These are phyloP conservation scores for Ganoderma lingzhi DNA, from an alignment of 1,284 basidiomycete species.

Conservation along the genomic window DNA sequence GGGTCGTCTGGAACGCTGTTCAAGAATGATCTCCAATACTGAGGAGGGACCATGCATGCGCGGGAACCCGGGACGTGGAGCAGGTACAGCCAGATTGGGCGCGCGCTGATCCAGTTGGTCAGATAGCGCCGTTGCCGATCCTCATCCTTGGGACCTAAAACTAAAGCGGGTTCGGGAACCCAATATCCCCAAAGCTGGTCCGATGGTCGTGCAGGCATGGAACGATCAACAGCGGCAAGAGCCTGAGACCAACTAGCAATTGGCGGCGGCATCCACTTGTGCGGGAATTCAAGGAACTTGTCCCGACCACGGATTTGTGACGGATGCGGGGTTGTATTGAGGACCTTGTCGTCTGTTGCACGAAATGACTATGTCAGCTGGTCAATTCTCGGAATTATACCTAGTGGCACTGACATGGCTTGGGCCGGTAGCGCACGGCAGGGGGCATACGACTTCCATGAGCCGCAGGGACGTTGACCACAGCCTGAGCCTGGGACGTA, in stretches of 20 bases:
- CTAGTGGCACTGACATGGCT: background rate
- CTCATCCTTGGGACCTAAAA: constrained; percentile 2
- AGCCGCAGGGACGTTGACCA: too few relatives aligned
- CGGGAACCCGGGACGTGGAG: background rate
- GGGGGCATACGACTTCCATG: background rate
- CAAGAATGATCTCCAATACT: constrained; percentile 19
- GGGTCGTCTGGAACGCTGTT: constrained; percentile 1
- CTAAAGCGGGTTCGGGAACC: background rate
- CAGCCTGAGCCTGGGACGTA: too few relatives aligned
- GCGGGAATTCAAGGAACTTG: constrained; percentile 15
- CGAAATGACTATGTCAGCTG: too few relatives aligned
- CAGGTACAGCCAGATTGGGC: background rate
- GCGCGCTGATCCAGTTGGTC: constrained; percentile 12
- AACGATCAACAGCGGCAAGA: constrained; percentile 1
- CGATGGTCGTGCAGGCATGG: background rate
- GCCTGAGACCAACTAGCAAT: constrained; percentile 4
- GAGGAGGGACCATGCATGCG: background rate
- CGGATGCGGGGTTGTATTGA: background rate
- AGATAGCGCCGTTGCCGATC: constrained; percentile 4
- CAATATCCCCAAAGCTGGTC: constrained; percentile 19
- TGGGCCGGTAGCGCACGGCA: background rate
- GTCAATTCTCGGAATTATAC: too few relatives aligned
- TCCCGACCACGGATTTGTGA: constrained; percentile 12
- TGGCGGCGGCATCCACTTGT: constrained; percentile 19
- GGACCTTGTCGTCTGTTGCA: background rate